Evolutionary conservation across 116 monocot species (phyloP), one percentile per base, ranked within the genome.

Genomic region (Dioscorea cayenensis): DNA sequence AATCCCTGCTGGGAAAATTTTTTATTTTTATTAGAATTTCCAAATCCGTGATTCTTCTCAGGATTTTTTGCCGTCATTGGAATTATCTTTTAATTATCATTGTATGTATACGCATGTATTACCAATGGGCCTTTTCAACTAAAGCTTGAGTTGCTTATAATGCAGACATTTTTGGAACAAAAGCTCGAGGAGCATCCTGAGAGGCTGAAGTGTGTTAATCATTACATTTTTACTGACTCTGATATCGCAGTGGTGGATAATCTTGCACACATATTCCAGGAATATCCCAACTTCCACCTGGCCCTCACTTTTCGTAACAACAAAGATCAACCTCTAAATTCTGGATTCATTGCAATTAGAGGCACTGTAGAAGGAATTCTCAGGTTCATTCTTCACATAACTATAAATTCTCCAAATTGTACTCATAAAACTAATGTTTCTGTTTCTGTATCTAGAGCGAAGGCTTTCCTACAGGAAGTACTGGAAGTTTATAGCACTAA

Each of bases 281-380:
- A 82, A 22, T 84, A 90, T 73, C 86, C 90, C 20, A 43, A 92
- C 38, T 96, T 92, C 66, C 84, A 96, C 50, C 49, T 96, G 37
- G 96, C 96, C 71, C 84, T 96, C 51, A 92, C 92, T 61, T 96
- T 96, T 65, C 84, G 96, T 23, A 96, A 96, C 68, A 96, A 96
- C 60, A 96, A 84, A 86, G 77, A 90, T 27, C 92, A 96, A 72
- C 96, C 96, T 67, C 28, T 96, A 28, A 96, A 96, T 79, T 96
- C 96, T 66, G 96, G 96, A 61, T 92, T 92, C 65, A 90, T 96
- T 73, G 96, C 92, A 75, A 86, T 96, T 22, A 87, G 90, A 81
- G 90, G 96, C 71, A 96, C 90, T 72, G 63, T 17, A 13, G 82
- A 92, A 65, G 90, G 87, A 76, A 82, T 96, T 32, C 67, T 67